These are phyloP conservation scores for Arthrobotrys pseudoclavata DNA, from an alignment of 2,329 filamentous ascomycete species.

Conservation along the genomic window DNA sequence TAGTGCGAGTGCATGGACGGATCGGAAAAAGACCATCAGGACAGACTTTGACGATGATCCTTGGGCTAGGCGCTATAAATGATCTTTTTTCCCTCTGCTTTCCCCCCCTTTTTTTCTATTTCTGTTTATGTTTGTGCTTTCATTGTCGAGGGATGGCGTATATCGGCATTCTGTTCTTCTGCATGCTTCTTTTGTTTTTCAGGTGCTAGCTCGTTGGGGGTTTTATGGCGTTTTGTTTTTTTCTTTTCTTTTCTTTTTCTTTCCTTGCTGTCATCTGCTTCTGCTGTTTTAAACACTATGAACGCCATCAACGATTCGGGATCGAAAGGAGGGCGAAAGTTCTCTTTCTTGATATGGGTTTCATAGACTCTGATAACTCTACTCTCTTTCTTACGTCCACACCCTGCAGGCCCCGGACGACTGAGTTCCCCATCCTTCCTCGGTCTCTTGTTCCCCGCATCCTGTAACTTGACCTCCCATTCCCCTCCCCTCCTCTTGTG, in stretches of 20 bases:
- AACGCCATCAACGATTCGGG: not conserved
- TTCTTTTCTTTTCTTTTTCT: not conserved
- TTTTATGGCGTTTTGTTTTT: not conserved
- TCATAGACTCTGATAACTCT: not conserved
- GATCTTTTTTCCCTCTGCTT: constrained; percentile 1
- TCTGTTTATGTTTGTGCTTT: not conserved
- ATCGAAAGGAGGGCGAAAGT: not conserved
- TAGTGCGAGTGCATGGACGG: constrained; percentile 45
- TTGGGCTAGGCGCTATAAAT: constrained; percentile 31
- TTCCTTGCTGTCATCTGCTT: not conserved
- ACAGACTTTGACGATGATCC: constrained; percentile 53
- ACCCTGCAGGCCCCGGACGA: not conserved
- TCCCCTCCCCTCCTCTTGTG: too few relatives aligned
- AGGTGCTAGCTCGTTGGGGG: not conserved
- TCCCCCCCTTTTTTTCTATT: not conserved
- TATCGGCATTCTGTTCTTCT: not conserved
- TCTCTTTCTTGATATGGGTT: not conserved
- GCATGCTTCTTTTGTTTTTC: not conserved
- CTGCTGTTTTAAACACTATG: not conserved
- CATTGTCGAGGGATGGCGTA: not conserved
- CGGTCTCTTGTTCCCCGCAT: not conserved
- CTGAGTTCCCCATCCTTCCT: not conserved
- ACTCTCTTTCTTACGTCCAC: not conserved
- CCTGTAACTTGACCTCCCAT: not conserved
- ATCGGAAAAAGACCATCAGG: constrained; percentile 51